Conservation (phyloP, 345 rosid species). For the Trapa incisa region DNA sequence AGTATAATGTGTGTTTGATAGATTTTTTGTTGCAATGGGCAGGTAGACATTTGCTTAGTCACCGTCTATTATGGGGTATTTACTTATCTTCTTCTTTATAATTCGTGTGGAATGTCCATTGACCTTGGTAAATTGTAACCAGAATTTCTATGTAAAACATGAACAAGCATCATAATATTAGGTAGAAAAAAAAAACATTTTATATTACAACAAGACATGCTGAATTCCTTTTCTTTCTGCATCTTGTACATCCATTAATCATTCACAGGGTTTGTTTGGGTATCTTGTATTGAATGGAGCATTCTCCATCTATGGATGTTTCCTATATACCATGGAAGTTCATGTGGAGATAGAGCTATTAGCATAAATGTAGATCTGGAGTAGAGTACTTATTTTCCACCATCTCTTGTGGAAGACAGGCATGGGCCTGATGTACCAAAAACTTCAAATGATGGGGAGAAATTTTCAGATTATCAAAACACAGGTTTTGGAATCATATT, state of each 20-base stretch:
- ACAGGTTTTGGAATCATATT: constrained; percentile 38
- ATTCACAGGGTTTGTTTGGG: background rate
- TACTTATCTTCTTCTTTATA: background rate
- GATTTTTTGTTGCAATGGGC: constrained; percentile 13
- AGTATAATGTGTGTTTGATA: background rate
- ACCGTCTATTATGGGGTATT: constrained; percentile 81
- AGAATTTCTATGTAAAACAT: no score
- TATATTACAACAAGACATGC: no score
- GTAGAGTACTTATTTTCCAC: constrained; percentile 42
- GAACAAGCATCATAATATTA: background rate
- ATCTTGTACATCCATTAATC: background rate
- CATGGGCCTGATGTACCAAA: constrained; percentile 19
- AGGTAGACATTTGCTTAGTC: constrained; percentile 94
- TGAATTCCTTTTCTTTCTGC: background rate
- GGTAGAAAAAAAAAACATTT: background rate
- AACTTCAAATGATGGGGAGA: constrained; percentile 19
- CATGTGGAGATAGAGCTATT: constrained; percentile 15
- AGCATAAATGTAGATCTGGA: constrained; percentile 26
- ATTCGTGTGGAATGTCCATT: background rate
- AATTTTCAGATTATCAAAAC: constrained; percentile 12
- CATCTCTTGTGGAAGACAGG: constrained; percentile 19
- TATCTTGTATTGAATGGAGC: constrained; percentile 2
- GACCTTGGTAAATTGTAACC: background rate
- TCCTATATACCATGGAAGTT: constrained; percentile 13
- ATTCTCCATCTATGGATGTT: constrained; percentile 55